These are phyloP conservation scores for Aquilaria sinensis DNA, from an alignment of 345 rosid species.

Conservation along the genomic window DNA sequence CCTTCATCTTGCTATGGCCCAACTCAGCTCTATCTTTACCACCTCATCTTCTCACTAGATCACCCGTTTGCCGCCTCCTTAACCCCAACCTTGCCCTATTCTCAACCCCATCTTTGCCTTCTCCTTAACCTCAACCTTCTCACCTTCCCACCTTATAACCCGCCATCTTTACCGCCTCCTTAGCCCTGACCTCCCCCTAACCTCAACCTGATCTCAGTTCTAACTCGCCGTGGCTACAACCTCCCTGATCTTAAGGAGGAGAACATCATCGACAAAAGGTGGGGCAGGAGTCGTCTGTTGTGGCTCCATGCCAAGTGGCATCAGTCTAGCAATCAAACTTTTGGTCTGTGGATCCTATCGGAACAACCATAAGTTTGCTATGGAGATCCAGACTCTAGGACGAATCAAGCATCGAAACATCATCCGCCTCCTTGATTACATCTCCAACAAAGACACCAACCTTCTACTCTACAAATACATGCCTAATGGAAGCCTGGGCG, in stretches of 20 bases:
- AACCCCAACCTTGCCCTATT: too few species aligned
- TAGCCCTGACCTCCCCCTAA: too few species aligned
- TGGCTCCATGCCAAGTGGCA: conserved; percentile 67
- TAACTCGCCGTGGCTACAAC: too few species aligned
- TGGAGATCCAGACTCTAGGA: conserved; percentile 86
- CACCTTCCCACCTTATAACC: too few species aligned
- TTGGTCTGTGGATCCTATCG: conserved; percentile 55
- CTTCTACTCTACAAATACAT: conserved; percentile 77
- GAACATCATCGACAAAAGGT: conserved; percentile 86
- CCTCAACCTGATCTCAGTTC: too few species aligned
- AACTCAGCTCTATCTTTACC: too few species aligned
- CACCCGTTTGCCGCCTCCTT: too few species aligned
- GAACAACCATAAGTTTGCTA: conserved; percentile 76
- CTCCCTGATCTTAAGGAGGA: conserved; percentile 44
- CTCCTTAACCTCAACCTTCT: too few species aligned
- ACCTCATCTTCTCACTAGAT: too few species aligned
- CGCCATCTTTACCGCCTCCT: too few species aligned
- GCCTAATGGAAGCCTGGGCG: conserved; percentile 92
- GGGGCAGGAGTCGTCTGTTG: conserved; percentile 88
- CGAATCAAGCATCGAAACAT: conserved; percentile 80
- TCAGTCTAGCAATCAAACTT: conserved; percentile 69
- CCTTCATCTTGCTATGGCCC: too few species aligned
- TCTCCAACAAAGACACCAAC: conserved; percentile 85
- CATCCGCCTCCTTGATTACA: conserved; percentile 66
- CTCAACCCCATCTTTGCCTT: too few species aligned